phyloP scores from a whole-genome alignment of 1,284 basidiomycete species.

The Heterobasidion irregulare region DNA sequence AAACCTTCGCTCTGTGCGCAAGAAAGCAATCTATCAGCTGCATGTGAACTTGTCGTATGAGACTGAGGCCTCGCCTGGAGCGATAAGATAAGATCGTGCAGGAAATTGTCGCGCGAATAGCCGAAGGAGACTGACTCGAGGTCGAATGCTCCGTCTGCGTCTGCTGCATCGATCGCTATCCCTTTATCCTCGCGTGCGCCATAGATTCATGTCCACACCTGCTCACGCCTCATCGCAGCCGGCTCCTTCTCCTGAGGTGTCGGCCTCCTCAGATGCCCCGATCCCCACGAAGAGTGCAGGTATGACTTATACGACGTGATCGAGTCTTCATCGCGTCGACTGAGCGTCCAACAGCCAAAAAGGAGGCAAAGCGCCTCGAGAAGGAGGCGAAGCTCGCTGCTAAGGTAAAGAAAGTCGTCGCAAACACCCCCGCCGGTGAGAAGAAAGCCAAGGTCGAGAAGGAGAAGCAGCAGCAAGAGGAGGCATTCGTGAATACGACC shows the following conservation, averaged over 20 bases:
- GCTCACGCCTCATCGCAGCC: not conserved
- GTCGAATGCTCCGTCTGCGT: not conserved
- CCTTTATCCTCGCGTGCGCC: not conserved
- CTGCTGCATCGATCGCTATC: not conserved
- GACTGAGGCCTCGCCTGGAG: too few relatives aligned
- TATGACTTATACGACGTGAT: conserved; percentile 8
- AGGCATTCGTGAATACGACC: conserved; percentile 78
- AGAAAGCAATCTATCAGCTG: too few relatives aligned
- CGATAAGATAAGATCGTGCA: too few relatives aligned
- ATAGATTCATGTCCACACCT: not conserved
- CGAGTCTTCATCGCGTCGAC: not conserved
- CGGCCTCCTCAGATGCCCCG: conserved; percentile 8
- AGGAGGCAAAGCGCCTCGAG: conserved; percentile 64
- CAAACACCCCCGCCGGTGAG: conserved; percentile 33
- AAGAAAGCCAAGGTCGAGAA: conserved; percentile 75
- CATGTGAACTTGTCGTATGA: too few relatives aligned
- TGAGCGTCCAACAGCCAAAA: conserved; percentile 34
- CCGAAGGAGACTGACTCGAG: too few relatives aligned
- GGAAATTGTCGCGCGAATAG: too few relatives aligned
- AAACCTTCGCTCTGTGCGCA: too few relatives aligned
- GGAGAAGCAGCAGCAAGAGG: conserved; percentile 63
- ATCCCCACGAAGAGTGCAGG: conserved; percentile 22
- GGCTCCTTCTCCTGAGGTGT: conserved; percentile 8
- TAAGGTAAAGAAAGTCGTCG: conserved; percentile 54
- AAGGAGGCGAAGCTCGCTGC: conserved; percentile 77